These are phyloP conservation scores for Xanthoparmelia taractica DNA, from an alignment of 495 filamentous ascomycete species.

Conservation along the genomic window DNA sequence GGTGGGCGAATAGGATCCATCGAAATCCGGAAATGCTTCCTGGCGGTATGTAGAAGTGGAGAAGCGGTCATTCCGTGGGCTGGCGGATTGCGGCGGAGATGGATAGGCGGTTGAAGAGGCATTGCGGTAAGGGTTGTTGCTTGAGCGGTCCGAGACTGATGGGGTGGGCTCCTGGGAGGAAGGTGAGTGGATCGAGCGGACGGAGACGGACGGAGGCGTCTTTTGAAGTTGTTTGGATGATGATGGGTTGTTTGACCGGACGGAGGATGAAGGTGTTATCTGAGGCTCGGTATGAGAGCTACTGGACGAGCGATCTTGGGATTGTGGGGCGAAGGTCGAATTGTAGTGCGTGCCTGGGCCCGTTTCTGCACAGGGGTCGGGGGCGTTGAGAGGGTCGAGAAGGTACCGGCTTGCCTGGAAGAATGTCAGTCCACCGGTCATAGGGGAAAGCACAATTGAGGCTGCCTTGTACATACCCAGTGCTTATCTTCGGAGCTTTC, in stretches of 20 bases:
- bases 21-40: slow-evolving; percentile 28
- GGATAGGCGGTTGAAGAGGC: slow-evolving; percentile 28
- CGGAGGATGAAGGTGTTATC: slow-evolving; percentile 19
- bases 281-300: slow-evolving; percentile 19
- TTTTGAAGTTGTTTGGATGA: slow-evolving; percentile 4
- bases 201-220: slow-evolving; percentile 9
- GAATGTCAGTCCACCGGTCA: slow-evolving; percentile 1
- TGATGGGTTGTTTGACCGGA: slow-evolving; percentile 11
- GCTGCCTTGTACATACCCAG: slow-evolving; percentile 27
- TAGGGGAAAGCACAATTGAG: not conserved
- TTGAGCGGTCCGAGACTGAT: slow-evolving; percentile 25
- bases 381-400: slow-evolving; percentile 50
- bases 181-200: not conserved
- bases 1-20: slow-evolving; percentile 20
- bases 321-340: slow-evolving; percentile 26
- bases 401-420: slow-evolving; percentile 42
- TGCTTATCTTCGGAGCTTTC: slow-evolving; percentile 33
- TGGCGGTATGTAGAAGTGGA: slow-evolving; percentile 22
- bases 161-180: slow-evolving; percentile 15
- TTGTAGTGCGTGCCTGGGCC: slow-evolving; percentile 43
- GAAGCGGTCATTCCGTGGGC: slow-evolving; percentile 31
- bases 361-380: slow-evolving; percentile 46
- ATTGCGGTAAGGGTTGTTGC: slow-evolving; percentile 36
- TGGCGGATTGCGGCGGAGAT: slow-evolving; percentile 27
- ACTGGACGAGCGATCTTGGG: slow-evolving; percentile 9